Conservation (phyloP, 345 rosid species). For the Sisymbrium altissimum region DNA sequence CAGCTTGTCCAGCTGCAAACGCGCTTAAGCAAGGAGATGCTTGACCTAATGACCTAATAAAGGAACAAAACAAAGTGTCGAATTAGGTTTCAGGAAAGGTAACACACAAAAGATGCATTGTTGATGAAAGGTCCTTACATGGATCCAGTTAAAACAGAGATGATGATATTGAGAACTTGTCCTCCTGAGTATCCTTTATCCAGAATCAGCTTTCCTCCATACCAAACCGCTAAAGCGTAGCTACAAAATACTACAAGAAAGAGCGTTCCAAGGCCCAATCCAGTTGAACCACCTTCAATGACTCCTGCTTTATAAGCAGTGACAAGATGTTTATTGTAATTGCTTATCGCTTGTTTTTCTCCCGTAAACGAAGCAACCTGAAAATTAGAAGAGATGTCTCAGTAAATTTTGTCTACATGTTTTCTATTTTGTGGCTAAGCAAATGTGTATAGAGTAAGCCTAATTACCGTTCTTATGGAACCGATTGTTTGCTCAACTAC, state of each 20-base stretch:
- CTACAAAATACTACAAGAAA: conserved; percentile 43
- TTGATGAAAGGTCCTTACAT: conserved; percentile 43
- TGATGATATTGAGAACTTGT: conserved; percentile 58
- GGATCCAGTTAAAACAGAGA: conserved; percentile 75
- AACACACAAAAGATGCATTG: background rate
- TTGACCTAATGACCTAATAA: conserved; percentile 64
- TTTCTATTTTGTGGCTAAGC: background rate
- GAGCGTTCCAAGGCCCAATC: conserved; percentile 62
- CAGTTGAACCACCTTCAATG: conserved; percentile 61
- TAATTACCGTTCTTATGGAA: conserved; percentile 71
- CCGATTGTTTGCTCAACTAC: conserved; percentile 78
- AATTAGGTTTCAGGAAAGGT: background rate
- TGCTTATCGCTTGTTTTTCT: conserved; percentile 67
- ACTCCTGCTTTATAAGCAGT: conserved; percentile 65
- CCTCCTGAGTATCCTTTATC: conserved; percentile 79
- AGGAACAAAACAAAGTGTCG: background rate
- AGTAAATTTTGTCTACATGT: background rate
- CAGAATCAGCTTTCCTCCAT: conserved; percentile 69
- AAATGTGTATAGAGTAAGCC: background rate
- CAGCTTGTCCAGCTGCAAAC: conserved; percentile 63
- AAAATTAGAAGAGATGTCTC: conserved; percentile 23
- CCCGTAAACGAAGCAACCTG: conserved; percentile 93
- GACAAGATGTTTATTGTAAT: conserved; percentile 54
- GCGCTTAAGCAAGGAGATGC: conserved; percentile 52
- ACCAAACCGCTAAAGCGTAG: conserved; percentile 79